Base-by-base conservation (phyloP, 2,329 filamentous ascomycete species). In the Cladorrhinum sp. region DNA sequence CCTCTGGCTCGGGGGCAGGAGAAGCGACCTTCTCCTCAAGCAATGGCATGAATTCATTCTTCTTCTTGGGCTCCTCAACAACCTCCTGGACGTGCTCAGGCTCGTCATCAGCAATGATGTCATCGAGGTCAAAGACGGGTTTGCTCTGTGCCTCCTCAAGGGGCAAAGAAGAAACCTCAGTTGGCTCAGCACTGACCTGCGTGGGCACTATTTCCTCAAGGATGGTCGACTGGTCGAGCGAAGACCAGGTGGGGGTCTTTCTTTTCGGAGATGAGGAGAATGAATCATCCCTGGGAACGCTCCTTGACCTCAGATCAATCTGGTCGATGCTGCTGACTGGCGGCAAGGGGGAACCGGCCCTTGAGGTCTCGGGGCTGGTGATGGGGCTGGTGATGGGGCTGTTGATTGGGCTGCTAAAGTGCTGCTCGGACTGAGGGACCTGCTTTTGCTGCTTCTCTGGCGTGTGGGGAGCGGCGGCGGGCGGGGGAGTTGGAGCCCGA, bases 241-340 rank as follows among this genome's bases (percentile, higher is more conserved):
- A 64, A 4, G 65, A 58, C 66, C 62, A 62, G 1, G 64, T 58
- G 3, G 56, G 62, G 3, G 59, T 23, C 62, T 58, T 64, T 57
- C 65, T 68, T 25, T 58, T 58, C 27, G 45, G 12, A 27, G 59
- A 55, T 20, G 52, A 49, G 3, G 62, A 48, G 23, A 50, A 54
- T 25, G 52, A 54, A 3, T 64, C 64, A 2, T 65, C 63, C 7
- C 59, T 55, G 20, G 56, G 18, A 18, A 67, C 60, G 57, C 65
- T 52, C 36, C 62, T 64, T 12, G 64, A 64, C 59, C 65, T 63
- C 57, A 66, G 62, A 57, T 66, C 63, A 10, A 66, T 60, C 24
- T 62, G 41, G 52, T 65, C 65, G 59, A 56, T 50, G 61, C 60
- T 23, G 50, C 49, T 5, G 41, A 50, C 29, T 8, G 57, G 57